phyloP scores from a whole-genome alignment of 2,329 filamentous ascomycete species.

The Aureobasidium sp. region DNA sequence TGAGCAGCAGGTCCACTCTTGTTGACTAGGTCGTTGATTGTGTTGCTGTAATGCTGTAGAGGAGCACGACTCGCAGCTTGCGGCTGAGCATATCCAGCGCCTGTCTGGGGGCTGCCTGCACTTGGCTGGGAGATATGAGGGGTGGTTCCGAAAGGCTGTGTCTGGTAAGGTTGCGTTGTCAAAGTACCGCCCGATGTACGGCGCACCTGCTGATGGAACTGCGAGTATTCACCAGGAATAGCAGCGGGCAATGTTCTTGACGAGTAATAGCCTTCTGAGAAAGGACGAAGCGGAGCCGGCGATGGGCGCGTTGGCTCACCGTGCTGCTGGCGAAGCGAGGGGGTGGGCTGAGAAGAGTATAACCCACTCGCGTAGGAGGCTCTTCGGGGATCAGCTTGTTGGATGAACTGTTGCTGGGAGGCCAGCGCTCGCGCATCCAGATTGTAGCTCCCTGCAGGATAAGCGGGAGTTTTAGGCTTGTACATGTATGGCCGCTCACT shows the following conservation, averaged over 20 bases:
- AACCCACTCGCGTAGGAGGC: neutral
- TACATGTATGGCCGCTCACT: conserved; percentile 28
- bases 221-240: conserved; percentile 27
- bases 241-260: conserved; percentile 27
- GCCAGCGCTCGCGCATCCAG: conserved; percentile 21
- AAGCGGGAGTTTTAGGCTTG: conserved; percentile 26
- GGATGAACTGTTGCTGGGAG: conserved; percentile 4
- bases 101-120: neutral
- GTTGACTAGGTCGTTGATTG: neutral
- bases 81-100: neutral
- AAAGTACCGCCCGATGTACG: conserved; percentile 15
- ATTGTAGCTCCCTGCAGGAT: conserved; percentile 16
- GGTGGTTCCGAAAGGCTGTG: neutral
- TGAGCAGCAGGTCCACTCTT: neutral
- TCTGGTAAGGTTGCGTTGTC: conserved; percentile 6
- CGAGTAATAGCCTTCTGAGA: conserved; percentile 30
- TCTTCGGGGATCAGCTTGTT: conserved; percentile 1
- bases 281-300: conserved; percentile 22
- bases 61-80: neutral
- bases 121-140: neutral
- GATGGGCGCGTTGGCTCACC: conserved; percentile 16
- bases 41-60: neutral
- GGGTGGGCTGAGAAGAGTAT: neutral
- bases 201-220: conserved; percentile 21
- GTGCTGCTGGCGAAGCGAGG: conserved; percentile 17